A percentile compares a stretch with the other conserved stretches of the same genome.
phyloP scores from a whole-genome alignment of 148 eudicot species.

The Bassia scoparia region DNA sequence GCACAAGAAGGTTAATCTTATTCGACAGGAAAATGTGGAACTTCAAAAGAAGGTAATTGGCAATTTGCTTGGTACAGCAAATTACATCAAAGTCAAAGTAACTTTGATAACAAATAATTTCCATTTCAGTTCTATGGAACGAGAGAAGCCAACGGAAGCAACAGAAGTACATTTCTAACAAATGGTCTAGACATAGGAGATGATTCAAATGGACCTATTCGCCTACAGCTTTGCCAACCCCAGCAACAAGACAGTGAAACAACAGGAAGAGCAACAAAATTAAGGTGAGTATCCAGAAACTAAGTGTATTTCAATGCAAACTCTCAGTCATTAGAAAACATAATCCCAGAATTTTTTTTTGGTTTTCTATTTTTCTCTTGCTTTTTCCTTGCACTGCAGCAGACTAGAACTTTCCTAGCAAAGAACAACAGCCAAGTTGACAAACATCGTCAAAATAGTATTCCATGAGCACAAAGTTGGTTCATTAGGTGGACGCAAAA shows the following conservation, averaged over 20 bases:
- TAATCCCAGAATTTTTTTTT: conserved; percentile 4
- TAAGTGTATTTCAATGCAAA: neutral
- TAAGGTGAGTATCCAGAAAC: conserved; percentile 25
- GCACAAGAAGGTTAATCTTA: conserved; percentile 54
- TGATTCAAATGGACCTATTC: conserved; percentile 43
- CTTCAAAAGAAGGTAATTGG: conserved; percentile 52
- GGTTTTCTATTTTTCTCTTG: neutral
- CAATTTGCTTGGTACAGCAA: neutral
- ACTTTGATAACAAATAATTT: conserved; percentile 7
- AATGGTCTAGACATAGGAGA: conserved; percentile 30
- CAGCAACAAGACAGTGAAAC: conserved; percentile 42
- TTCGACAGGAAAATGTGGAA: conserved; percentile 46
- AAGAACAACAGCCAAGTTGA: conserved; percentile 12
- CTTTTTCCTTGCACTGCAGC: conserved; percentile 9
- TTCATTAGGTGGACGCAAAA: conserved; percentile 7
- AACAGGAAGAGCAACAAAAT: conserved; percentile 31
- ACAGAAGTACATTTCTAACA: conserved; percentile 21
- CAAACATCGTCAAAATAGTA: conserved; percentile 9
- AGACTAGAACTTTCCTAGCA: conserved; percentile 28
- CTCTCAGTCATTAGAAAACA: neutral
- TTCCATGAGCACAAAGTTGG: conserved; percentile 3
- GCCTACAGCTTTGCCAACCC: conserved; percentile 68
- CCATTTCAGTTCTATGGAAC: conserved; percentile 42
- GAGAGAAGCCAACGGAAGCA: conserved; percentile 32
- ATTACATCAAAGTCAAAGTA: neutral